Base-by-base conservation (phyloP, 352 stramenopile genomes). In the Pythium plurisporium region DNA sequence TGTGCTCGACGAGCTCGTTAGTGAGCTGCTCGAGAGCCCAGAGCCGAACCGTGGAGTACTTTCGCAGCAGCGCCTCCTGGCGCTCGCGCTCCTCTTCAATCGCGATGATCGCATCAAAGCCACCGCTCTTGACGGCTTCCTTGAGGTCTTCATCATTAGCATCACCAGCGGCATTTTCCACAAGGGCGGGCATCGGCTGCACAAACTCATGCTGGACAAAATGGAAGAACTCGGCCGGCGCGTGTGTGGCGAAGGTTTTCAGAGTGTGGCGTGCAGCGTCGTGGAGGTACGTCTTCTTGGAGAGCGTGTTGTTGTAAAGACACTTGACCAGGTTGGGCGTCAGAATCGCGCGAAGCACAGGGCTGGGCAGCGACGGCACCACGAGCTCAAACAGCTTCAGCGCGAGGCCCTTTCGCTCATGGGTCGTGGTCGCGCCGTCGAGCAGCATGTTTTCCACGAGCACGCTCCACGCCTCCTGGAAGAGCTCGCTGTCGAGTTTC, bases 341-440 rank as follows among this genome's bases (percentile, higher is more conserved):
- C 8, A 95, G 67, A 31, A 89, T 83, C 6, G 79, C 62, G 29
- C 76, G 74, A 19, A 92, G 47, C 26, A 86, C 46, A 8, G 75
- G 47, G 3, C 65, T 62, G 7, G 79, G 75, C 30, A 95, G 57
- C 37, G 69, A 59, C 5, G 76, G 70, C 6, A 86, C 61, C 38
- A 91, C 62, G 0, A 89, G 62, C 68, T 93, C 82, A 59, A 95
- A 91, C 42, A 95, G 58, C 69, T 95, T 95, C 50, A 95, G 64
- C 41, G 82, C 85, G 34, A 90, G 62, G 0, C 77, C 82, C 46
- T 86, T 79, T 33, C 85, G 82, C 44, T 92, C 85, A 67, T 95
- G 85, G 19, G 82, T 93, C 34, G 80, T 64, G 7, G 58, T 76
- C 40, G 47, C 52, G 20, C 45, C 54, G 29, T 65, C 22, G 11